Evolutionary conservation across 305 asterid genomes (phyloP), one percentile per base, ranked within the genome.

Genomic region (Striga hermonthica): DNA sequence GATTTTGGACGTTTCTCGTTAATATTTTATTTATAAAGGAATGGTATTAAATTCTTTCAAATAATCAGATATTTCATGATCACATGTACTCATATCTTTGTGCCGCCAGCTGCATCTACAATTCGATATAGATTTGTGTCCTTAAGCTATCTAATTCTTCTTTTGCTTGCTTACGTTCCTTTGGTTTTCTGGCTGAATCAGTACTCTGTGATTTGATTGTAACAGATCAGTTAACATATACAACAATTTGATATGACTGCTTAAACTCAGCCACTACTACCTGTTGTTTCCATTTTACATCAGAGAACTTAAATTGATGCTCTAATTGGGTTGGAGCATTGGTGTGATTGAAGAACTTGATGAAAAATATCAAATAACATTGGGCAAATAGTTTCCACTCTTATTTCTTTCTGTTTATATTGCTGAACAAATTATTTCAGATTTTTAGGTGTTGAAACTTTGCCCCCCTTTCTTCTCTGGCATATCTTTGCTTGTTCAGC

Each of bases 21-120:
- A 38, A 37, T 22, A 38, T 28, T 68, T 39, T 62, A 59, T 57
- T 57, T 72, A 10, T 10, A 60, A 45, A 22, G 31, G 62, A 34
- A 49, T 67, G 39, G 54, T 60, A 62, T 72, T 39, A 66, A 22
- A 60, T 68, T 49, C 60, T 69, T 57, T 43, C 12, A 54, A 62
- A 60, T 52, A 22, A 22, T 22, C 31, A 22, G 31, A 22, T 22
- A 22, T 55, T 61, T 8, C 37, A 62, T 15, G 41, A 34, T 67
- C 48, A 45, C 54, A 55, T 68, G 16, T 62, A 39, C 67, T 9
- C 10, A 11, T 52, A 48, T 15, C 41, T 10, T 45, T 31, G 45
- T 10, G 61, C 66, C 38, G 31, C 31, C 31, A 22, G 31, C 31
- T 35, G 55, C 50, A 4, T 62, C 56, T 55, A 55, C 28, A 60